A percentile compares a stretch with the other conserved stretches of the same genome.
phyloP scores from a whole-genome alignment of 2,329 filamentous ascomycete species.

The Leptographium wingfieldii region DNA sequence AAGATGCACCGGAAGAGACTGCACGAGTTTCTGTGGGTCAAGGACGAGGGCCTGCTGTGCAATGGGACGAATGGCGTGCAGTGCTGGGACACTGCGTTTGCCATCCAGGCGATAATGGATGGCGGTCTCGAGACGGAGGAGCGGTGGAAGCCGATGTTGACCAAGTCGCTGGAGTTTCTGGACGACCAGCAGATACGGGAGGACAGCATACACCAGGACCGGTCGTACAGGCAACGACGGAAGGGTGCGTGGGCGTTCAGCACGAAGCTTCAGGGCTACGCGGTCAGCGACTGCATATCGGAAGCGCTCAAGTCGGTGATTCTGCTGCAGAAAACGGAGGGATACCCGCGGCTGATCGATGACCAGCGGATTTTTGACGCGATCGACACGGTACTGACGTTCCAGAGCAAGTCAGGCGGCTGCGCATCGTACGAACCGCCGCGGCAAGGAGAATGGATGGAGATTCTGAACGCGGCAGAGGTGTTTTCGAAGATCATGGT shows the following conservation, averaged over 20 bases:
- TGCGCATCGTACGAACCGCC: constrained; percentile 84
- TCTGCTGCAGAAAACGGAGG: constrained; percentile 61
- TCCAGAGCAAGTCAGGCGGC: constrained; percentile 78
- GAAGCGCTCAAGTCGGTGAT: constrained; percentile 83
- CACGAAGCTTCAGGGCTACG: constrained; percentile 84
- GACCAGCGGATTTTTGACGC: constrained; percentile 74
- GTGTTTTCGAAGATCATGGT: constrained; percentile 98
- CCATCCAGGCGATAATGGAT: constrained; percentile 70
- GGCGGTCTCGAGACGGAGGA: constrained; percentile 65
- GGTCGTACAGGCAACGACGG: constrained; percentile 77
- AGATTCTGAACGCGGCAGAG: constrained; percentile 86
- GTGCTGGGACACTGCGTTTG: constrained; percentile 89
- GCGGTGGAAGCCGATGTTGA: constrained; percentile 72
- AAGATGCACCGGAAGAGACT: constrained; percentile 68
- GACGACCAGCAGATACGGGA: constrained; percentile 86
- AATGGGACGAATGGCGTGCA: constrained; percentile 99
- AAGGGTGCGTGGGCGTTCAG: constrained; percentile 97
- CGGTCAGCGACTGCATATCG: constrained; percentile 86
- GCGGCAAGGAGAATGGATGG: constrained; percentile 64
- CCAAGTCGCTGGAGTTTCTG: constrained; percentile 70
- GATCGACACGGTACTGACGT: constrained; percentile 78
- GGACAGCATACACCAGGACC: constrained; percentile 61
- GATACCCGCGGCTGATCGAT: constrained; percentile 62
- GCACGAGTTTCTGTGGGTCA: constrained; percentile 84
- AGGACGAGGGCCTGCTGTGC: constrained; percentile 80